Evolutionary conservation across 768 basidiomycete genomes (phyloP).

Genomic region (Suillus lakei): DNA sequence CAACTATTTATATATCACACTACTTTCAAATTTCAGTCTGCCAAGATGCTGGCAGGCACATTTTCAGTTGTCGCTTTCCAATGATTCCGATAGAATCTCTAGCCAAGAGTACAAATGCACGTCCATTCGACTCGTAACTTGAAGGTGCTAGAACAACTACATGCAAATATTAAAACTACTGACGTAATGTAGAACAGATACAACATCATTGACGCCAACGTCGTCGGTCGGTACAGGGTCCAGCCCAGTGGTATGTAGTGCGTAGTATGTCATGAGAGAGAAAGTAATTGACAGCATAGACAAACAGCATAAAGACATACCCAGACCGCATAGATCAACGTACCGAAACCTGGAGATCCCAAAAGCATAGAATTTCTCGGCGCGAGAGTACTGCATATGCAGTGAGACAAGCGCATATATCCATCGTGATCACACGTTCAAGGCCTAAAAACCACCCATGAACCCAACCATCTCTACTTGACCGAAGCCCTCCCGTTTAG

Average conservation of each 20-base stretch:
- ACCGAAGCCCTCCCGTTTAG: slow-evolving; percentile 31
- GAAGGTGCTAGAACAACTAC: neutral
- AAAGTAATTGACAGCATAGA: neutral
- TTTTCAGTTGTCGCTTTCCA: too few relatives aligned
- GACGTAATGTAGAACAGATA: neutral
- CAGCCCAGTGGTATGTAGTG: slow-evolving; percentile 3
- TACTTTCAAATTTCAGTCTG: too few relatives aligned
- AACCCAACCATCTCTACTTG: slow-evolving; percentile 39
- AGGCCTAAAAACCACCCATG: slow-evolving; percentile 11
- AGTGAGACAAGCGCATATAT: neutral
- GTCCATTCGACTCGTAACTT: neutral
- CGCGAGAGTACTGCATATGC: neutral
- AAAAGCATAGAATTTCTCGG: neutral
- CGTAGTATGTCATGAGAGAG: slow-evolving; percentile 1
- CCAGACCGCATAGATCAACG: neutral
- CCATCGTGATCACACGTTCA: neutral
- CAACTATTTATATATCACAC: too few relatives aligned
- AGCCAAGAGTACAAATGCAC: neutral
- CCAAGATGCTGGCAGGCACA: too few relatives aligned
- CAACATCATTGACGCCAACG: slow-evolving; percentile 2
- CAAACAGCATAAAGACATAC: neutral
- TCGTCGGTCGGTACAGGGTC: neutral
- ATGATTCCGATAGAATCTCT: too few relatives aligned
- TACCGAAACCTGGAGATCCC: neutral
- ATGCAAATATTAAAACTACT: neutral